Evolutionary conservation across 306 rosid species (phyloP), one percentile per base, ranked within the genome.

Genomic region (Sindora glabra): DNA sequence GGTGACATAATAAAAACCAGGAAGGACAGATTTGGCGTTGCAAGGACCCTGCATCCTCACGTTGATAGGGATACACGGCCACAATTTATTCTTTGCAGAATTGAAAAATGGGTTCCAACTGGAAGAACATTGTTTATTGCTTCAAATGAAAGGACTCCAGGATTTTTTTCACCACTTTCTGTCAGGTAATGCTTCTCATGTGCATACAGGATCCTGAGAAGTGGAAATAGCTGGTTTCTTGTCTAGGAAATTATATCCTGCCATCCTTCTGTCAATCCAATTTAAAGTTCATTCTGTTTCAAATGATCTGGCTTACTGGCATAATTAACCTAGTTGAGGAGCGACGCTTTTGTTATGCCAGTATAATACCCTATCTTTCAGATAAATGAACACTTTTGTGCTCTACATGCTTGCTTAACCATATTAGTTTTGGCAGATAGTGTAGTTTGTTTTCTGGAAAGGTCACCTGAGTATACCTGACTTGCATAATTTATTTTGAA

Each of bases 1-100:
- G 99, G 99, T 18, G 99, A 94, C 75, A 89, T 80, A 77, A 67
- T 94, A 67, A 94, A 86, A 73, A 94, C 84, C 29, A 80, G 99
- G 84, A 94, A 77, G 75, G 99, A 94, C 72, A 80, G 94, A 68
- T 78, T 82, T 75, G 99, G 95, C 17, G 81, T 84, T 60, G 73
- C 65, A 2, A 80, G 94, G 80, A 80, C 71, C 73, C 73, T 86
- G 65, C 92, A 79, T 65, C 99, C 99, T 63, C 99, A 86, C 79
- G 84, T 94, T 38, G 99, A 89, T 65, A 80, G 99, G 69, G 99
- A 94, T 68, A 94, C 97, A 32, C 84, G 77, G 10, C 75, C 99
- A 2, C 87, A 94, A 75, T 89, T 94, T 61, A 86, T 94, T 59
- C 62, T 86, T 26, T 74, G 48, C 51, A 78, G 95, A 76, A 86